phyloP scores from a whole-genome alignment of 345 rosid species.

The Turnera subulata region DNA sequence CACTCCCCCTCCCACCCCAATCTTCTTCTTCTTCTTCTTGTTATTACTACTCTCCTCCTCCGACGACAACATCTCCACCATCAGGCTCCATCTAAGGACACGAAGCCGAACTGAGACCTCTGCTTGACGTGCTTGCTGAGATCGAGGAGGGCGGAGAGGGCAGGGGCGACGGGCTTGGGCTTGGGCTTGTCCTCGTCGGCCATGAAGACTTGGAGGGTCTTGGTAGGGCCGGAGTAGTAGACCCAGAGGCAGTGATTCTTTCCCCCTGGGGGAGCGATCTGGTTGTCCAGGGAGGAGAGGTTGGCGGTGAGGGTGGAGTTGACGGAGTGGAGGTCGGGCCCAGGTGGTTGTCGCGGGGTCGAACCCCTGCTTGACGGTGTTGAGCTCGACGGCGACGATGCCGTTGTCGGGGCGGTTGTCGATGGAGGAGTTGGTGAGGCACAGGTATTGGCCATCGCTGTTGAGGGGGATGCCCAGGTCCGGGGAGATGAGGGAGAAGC shows the following conservation, averaged over 20 bases:
- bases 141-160: constrained; percentile 31
- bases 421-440: no score
- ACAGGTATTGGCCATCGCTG: no score
- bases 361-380: constrained; percentile 37
- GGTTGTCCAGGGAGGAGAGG: constrained; percentile 23
- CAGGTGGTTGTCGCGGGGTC: constrained; percentile 49
- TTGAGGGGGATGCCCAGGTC: no score
- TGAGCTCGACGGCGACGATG: constrained; percentile 52
- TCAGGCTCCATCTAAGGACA: constrained; percentile 54
- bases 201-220: no score
- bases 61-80: constrained; percentile 30
- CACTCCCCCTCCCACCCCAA: constrained; percentile 26
- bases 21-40: no score
- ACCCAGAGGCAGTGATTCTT: constrained; percentile 41
- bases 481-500: no score
- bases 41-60: neutral
- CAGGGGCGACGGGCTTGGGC: constrained; percentile 27
- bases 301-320: no score
- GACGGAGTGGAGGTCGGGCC: constrained; percentile 48
- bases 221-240: constrained; percentile 47
- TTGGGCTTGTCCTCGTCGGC: constrained; percentile 12
- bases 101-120: constrained; percentile 54
- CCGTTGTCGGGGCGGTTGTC: no score
- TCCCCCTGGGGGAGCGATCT: constrained; percentile 29
- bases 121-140: no score